Conservation (phyloP, 805 yeast genomes). For the Wickerhamiella sorbophila region DNA sequence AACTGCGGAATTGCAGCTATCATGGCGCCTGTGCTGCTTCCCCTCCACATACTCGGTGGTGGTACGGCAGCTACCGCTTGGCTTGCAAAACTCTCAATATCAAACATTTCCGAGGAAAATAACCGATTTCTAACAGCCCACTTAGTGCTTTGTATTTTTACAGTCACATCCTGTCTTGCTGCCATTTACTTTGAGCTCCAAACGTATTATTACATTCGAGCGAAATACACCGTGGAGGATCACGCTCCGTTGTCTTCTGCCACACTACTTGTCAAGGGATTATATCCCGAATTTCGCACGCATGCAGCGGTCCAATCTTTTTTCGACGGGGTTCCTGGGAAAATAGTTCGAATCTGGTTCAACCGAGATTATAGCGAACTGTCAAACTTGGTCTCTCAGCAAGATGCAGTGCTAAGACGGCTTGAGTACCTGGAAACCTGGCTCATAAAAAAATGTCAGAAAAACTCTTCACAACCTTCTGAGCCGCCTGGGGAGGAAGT, state of each 20-base stretch:
- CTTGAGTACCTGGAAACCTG: constrained; percentile 31
- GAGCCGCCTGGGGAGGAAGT: not conserved
- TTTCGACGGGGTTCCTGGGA: constrained; percentile 42
- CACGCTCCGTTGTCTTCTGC: constrained; percentile 16
- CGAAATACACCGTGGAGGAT: constrained; percentile 26
- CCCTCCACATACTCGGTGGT: constrained; percentile 41
- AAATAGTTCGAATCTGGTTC: constrained; percentile 46
- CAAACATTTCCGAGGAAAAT: constrained; percentile 46
- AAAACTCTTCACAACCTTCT: constrained; percentile 13
- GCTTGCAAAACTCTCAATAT: constrained; percentile 55
- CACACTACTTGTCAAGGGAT: constrained; percentile 58
- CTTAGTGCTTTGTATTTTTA: constrained; percentile 41
- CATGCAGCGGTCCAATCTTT: constrained; percentile 39
- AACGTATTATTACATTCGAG: constrained; percentile 36
- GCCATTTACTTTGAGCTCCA: constrained; percentile 43
- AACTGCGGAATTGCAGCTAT: constrained; percentile 40
- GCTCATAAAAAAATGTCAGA: constrained; percentile 24
- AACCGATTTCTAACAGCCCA: constrained; percentile 44
- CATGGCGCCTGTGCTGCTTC: constrained; percentile 46
- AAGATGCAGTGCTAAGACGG: constrained; percentile 20
- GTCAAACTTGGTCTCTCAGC: constrained; percentile 22
- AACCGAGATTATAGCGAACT: constrained; percentile 34
- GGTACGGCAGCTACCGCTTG: constrained; percentile 16
- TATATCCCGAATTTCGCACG: constrained; percentile 36
- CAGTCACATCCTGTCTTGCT: constrained; percentile 42